Evolutionary conservation across 2,329 filamentous ascomycete genomes (phyloP), one percentile per base, ranked within the genome.

Genomic region (Epichloe gansuensis): DNA sequence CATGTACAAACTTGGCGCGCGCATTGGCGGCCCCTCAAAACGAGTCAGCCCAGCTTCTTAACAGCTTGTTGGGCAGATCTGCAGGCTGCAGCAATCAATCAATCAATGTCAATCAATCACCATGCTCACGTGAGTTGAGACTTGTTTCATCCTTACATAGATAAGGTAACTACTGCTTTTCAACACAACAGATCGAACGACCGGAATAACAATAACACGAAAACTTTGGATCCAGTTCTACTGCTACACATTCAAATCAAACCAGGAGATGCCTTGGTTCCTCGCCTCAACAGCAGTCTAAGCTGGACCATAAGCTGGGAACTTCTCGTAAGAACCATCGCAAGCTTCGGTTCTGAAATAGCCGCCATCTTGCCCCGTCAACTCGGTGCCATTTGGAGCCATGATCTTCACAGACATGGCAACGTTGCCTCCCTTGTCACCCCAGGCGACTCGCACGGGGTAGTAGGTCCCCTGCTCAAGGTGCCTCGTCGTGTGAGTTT

Each of bases 331-430:
- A 5, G 53, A 55, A 23, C 51, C 51, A 23, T 55, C 53, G 47
- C 53, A 55, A 4, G 53, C 53, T 46, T 55, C 53, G 31, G 53
- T 55, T 39, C 53, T 47, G 17, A 55, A 55, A 41, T 55, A 55
- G 11, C 53, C 53, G 34, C 48, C 51, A 35, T 55, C 51, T 46
- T 50, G 34, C 25, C 53, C 53, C 15, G 53, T 55, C 51, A 55
- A 51, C 25, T 55, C 53, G 12, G 43, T 53, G 7, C 53, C 53
- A 31, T 51, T 55, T 12, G 53, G 53, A n/a, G 53, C 51, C 12
- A 47, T 45, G 25, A 55, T 55, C 27, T 45, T 55, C n/a, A 55
- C 53, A 13, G 53, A 55, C 51, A 55, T 48, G 47, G 53, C 53
- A 31, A 49, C 47, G 9, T 39, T 55, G 45, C 53, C 53, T 21